phyloP scores from a whole-genome alignment of 2,329 filamentous ascomycete species.

The Balansia obtecta region DNA sequence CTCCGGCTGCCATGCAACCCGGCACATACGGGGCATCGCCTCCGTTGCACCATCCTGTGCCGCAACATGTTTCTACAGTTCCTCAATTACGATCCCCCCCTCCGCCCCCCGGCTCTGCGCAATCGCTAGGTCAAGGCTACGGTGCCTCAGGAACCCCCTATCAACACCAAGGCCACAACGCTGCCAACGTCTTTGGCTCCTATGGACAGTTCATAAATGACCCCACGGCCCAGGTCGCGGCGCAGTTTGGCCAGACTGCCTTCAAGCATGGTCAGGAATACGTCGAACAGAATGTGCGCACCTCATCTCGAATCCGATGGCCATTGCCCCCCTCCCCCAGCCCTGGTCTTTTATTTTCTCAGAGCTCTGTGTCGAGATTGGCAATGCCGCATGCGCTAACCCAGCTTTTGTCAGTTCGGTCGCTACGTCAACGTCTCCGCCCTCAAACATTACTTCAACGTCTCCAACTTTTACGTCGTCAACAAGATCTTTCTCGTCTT shows the following conservation, averaged over 20 bases:
- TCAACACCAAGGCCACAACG: constrained; percentile 47
- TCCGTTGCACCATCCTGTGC: constrained; percentile 91
- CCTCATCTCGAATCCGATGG: neutral
- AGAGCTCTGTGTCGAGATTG: too few relatives aligned
- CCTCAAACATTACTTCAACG: constrained; percentile 98
- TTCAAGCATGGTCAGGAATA: constrained; percentile 89
- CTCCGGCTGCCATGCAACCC: constrained; percentile 58
- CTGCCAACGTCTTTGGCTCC: constrained; percentile 48
- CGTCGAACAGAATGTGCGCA: constrained; percentile 80
- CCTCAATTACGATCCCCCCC: constrained; percentile 93
- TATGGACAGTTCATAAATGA: constrained; percentile 95
- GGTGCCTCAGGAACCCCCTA: constrained; percentile 55
- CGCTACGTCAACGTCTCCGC: constrained; percentile 83
- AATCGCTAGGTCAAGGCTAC: constrained; percentile 49
- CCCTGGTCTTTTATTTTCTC: neutral
- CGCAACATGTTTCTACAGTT: constrained; percentile 96
- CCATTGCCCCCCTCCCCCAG: too few relatives aligned
- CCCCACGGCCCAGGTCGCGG: constrained; percentile 85
- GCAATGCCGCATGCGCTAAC: constrained; percentile 8
- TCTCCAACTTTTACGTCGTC: constrained; percentile 92
- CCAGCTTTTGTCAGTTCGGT: constrained; percentile 30
- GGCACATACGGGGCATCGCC: constrained; percentile 76
- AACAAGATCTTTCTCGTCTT: constrained; percentile 88
- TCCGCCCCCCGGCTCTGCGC: constrained; percentile 59
- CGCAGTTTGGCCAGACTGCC: constrained; percentile 86